Evolutionary conservation across 2,329 filamentous ascomycete species (phyloP).

Genomic region (Aspergillus pseudonomiae): DNA sequence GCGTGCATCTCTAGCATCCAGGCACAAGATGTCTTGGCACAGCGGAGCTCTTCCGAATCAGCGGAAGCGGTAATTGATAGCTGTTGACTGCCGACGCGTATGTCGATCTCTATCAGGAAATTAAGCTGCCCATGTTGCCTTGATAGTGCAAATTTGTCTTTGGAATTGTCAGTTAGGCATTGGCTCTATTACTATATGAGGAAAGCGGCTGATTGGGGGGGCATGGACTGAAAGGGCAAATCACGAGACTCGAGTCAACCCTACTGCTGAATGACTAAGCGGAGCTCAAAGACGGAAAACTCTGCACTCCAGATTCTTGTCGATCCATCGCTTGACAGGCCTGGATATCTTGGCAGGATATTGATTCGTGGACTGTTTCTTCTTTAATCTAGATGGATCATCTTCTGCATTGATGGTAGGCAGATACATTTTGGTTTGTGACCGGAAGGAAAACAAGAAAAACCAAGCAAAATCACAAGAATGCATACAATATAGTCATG

Average conservation of each 20-base stretch:
- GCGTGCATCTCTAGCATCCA: not conserved
- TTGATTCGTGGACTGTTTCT: not conserved
- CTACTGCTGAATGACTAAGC: not conserved
- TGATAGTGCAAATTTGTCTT: not conserved
- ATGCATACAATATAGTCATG: too few species aligned
- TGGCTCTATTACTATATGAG: too few species aligned
- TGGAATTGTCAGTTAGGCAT: not conserved
- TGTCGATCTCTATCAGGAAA: not conserved
- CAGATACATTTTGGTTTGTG: too few species aligned
- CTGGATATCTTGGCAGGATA: not conserved
- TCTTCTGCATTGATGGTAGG: not conserved
- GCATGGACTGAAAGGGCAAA: too few species aligned
- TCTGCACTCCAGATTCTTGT: too few species aligned
- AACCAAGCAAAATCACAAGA: too few species aligned
- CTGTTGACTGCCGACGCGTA: not conserved
- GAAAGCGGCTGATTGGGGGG: too few species aligned
- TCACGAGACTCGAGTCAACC: not conserved
- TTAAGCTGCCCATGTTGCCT: not conserved
- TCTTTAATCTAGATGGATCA: not conserved
- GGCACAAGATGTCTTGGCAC: slow-evolving; percentile 5
- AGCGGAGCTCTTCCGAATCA: slow-evolving; percentile 7
- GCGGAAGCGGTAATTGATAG: not conserved
- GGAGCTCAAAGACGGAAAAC: not conserved
- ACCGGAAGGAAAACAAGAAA: too few species aligned
- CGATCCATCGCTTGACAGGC: not conserved